Evolutionary conservation across 2,329 filamentous ascomycete species (phyloP).

Genomic region (Penicillium nordicum): DNA sequence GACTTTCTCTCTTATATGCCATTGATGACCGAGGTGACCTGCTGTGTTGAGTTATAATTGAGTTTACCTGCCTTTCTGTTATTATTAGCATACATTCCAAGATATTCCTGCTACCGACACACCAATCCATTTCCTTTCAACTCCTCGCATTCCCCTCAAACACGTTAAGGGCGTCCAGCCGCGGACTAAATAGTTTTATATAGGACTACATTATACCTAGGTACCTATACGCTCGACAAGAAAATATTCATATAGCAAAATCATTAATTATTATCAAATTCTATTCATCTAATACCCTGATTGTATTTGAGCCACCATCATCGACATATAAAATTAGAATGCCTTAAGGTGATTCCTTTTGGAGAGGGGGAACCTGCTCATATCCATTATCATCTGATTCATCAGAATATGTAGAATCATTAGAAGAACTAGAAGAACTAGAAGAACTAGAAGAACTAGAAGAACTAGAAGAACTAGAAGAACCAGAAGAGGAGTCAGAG

Average conservation of each 20-base stretch:
- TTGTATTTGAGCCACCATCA: background rate
- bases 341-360: background rate
- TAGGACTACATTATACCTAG: background rate
- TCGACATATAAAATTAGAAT: background rate
- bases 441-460: background rate
- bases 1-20: conserved; percentile 4
- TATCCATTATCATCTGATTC: background rate
- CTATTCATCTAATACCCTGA: background rate
- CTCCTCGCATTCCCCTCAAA: background rate
- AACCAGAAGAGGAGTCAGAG: background rate
- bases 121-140: background rate
- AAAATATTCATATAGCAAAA: background rate
- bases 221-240: background rate
- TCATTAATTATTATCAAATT: background rate
- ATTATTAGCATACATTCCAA: conserved; percentile 5
- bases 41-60: background rate
- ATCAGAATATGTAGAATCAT: background rate
- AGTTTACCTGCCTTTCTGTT: background rate
- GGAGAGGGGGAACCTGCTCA: background rate
- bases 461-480: background rate
- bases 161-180: background rate
- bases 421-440: background rate
- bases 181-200: background rate
- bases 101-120: background rate
- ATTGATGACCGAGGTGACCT: background rate